phyloP scores from a whole-genome alignment of 2,329 filamentous ascomycete species.

The Lachnellula arida region DNA sequence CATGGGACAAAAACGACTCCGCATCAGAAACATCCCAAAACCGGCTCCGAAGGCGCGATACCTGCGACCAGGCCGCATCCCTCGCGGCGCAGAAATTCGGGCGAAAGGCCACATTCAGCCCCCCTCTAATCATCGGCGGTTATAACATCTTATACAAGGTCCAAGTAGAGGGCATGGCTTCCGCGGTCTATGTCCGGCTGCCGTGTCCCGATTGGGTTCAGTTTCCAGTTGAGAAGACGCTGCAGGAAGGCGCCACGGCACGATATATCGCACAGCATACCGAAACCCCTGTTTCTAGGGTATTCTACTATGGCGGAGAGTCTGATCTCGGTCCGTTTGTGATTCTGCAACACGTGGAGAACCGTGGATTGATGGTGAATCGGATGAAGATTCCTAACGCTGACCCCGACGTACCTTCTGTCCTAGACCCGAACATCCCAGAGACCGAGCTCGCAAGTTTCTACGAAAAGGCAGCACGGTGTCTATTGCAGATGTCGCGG shows the following conservation, averaged over 20 bases:
- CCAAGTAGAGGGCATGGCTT: slow-evolving; percentile 14
- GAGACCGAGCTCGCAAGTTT: slow-evolving; percentile 4
- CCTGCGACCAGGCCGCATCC: slow-evolving; percentile 7
- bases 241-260: slow-evolving; percentile 10
- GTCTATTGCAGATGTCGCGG: slow-evolving; percentile 2
- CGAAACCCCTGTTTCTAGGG: too few relatives aligned
- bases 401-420: slow-evolving; percentile 28
- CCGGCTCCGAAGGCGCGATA: slow-evolving; percentile 8
- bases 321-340: too few relatives aligned
- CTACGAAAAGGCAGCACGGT: slow-evolving; percentile 2
- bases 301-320: too few relatives aligned
- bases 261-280: slow-evolving; percentile 16
- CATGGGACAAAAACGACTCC: slow-evolving; percentile 22
- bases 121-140: slow-evolving; percentile 21
- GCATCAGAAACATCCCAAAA: slow-evolving; percentile 14
- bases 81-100: slow-evolving; percentile 16
- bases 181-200: slow-evolving; percentile 9
- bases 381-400: slow-evolving; percentile 27
- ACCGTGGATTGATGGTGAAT: slow-evolving; percentile 23
- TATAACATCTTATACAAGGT: slow-evolving; percentile 21
- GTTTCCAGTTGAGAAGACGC: slow-evolving; percentile 17
- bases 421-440: slow-evolving; percentile 27
- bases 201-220: slow-evolving; percentile 11
- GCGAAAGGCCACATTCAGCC: slow-evolving; percentile 10
- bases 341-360: too few relatives aligned